Evolutionary conservation across 2,329 filamentous ascomycete genomes (phyloP).

Genomic region (Curvularia sp.): DNA sequence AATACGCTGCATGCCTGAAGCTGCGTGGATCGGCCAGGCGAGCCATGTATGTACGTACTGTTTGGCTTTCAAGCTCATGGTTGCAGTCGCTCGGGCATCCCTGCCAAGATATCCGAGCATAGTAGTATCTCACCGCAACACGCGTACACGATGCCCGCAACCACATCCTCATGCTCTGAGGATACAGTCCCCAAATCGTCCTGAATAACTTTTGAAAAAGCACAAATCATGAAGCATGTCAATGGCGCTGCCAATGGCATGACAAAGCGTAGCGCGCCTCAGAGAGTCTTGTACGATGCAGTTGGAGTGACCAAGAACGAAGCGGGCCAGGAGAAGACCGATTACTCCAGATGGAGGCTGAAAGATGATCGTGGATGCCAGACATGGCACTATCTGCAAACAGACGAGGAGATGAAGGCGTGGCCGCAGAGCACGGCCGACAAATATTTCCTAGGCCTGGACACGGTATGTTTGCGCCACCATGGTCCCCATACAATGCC

Average conservation of each 20-base stretch:
- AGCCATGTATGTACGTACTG: too few species aligned
- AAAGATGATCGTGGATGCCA: conserved; percentile 83
- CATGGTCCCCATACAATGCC: neutral
- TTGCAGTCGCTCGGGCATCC: conserved; percentile 11
- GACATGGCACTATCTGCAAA: conserved; percentile 89
- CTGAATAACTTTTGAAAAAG: neutral
- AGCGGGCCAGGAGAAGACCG: conserved; percentile 63
- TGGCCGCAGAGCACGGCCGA: conserved; percentile 93
- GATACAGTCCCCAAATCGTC: conserved; percentile 3
- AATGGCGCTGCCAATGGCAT: conserved; percentile 35
- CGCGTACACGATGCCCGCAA: conserved; percentile 7
- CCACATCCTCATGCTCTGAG: conserved; percentile 12
- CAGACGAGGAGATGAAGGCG: conserved; percentile 70
- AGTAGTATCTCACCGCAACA: conserved; percentile 12
- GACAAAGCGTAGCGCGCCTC: conserved; percentile 24
- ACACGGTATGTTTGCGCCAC: conserved; percentile 64
- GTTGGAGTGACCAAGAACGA: conserved; percentile 23
- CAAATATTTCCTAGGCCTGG: conserved; percentile 83
- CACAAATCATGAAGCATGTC: conserved; percentile 27
- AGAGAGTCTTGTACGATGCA: conserved; percentile 20
- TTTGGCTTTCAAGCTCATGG: neutral
- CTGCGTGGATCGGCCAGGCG: neutral
- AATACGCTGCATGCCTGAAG: neutral
- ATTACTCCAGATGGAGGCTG: conserved; percentile 83
- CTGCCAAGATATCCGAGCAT: conserved; percentile 31